Evolutionary conservation across 495 filamentous ascomycete genomes (phyloP), one percentile per base, ranked within the genome.

Genomic region (Xylaria bambusicola): DNA sequence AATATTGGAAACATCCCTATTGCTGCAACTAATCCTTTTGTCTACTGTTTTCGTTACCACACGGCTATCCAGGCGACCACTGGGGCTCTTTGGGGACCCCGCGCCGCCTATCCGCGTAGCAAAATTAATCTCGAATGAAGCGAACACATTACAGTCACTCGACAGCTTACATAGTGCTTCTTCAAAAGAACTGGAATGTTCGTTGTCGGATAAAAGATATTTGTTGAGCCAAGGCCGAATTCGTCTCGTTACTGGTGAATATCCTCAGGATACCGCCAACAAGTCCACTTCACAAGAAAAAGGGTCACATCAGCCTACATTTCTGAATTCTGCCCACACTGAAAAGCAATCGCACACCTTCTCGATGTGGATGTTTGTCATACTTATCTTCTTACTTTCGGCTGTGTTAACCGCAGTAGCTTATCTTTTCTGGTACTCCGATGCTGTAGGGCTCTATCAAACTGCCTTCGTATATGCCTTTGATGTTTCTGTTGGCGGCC

Each of bases 381-480:
- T 67, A 2, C 4, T 52, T 1, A 20, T 60, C 12, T 41, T 75
- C 13, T 10, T 52, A 12, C n/a, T n/a, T n/a, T n/a, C n/a, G n/a
- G 29, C 44, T 5, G 41, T 73, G 0, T 36, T 73, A 8, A 57
- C 63, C 51, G 63, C 61, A 0, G 56, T 77, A 7, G 62, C 60
- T 1, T 66, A 68, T 12, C 57, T 77, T 0, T 75, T 62, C 38
- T 64, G 66, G 29, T 71, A 58, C 49, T 67, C 66, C 0, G 29
- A 60, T 20, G 48, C 7, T 10, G 46, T 38, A 1, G 62, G 59
- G 1, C 60, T 77, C n/a, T 76, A 75, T 47, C 59, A 66, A 18
- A 69, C n/a, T 10, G 67, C 69, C 0, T 71, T 77, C 47, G 67
- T 74, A 3, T 73, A 72, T 31, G 40, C 65, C 6, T n/a, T 71